Conservation (phyloP, 116 monocot species). For the Zostera marina region DNA sequence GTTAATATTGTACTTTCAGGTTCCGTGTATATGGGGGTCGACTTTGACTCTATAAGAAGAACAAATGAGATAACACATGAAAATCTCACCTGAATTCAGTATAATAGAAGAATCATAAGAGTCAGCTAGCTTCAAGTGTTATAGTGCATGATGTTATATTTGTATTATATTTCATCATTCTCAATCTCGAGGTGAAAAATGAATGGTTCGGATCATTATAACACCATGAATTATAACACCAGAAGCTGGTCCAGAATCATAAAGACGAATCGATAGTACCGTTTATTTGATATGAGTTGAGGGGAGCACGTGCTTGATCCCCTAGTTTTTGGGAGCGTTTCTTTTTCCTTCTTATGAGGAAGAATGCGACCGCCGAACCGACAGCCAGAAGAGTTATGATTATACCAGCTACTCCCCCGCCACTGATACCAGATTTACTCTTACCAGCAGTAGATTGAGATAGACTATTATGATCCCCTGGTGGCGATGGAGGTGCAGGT, state of each 20-base stretch:
- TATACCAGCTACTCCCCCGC: slow-evolving; percentile 72
- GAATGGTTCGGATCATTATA: no score
- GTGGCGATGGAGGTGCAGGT: slow-evolving; percentile 67
- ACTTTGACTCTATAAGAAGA: slow-evolving; percentile 1
- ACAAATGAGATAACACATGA: background rate
- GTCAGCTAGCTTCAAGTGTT: no score
- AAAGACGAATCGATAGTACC: no score
- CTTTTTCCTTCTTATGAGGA: slow-evolving; percentile 41
- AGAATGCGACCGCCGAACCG: slow-evolving; percentile 47
- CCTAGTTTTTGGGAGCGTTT: slow-evolving; percentile 24
- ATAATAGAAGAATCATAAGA: no score
- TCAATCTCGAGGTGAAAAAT: no score
- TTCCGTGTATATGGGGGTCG: background rate
- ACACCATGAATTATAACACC: no score
- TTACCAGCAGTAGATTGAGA: slow-evolving; percentile 12
- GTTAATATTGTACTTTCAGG: background rate
- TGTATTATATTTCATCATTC: no score
- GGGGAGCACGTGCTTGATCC: slow-evolving; percentile 30
- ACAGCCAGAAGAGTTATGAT: slow-evolving; percentile 53
- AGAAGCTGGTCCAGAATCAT: no score
- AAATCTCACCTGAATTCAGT: no score
- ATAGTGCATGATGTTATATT: no score
- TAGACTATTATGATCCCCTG: slow-evolving; percentile 18
- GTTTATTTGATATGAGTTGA: slow-evolving; percentile 30
- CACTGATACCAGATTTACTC: slow-evolving; percentile 45